Evolutionary conservation across 176 grass and related monocot genomes (phyloP), one percentile per base, ranked within the genome.

Genomic region (Oryza coarctata): DNA sequence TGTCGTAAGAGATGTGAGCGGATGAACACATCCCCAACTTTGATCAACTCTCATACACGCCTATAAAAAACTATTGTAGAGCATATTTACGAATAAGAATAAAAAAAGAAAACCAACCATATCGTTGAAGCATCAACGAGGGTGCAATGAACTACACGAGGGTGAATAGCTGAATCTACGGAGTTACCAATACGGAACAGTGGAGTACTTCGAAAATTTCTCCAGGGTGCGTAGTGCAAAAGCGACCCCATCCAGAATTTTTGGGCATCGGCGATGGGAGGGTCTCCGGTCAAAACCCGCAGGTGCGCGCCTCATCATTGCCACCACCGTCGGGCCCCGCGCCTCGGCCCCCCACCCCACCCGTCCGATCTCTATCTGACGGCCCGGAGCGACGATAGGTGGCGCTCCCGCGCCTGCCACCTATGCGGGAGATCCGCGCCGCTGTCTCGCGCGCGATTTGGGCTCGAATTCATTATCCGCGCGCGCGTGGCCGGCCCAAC

Each of bases 241-340:
- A 57, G n/a, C 44, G 20, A 52, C 1, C 12, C 62, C 47, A 76
- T 13, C 44, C 50, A 34, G 60, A 63, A 71, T 63, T 38, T 84
- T 78, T 79, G 55, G 73, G 74, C 74, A 22, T 22, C 5, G 74
- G 55, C 20, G 30, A 36, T n/a, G n/a, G n/a, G 63, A 39, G 1
- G 31, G 34, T 85, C 52, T 22, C 43, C 82, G 62, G 88, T 93
- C 88, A 93, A 90, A 93, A 77, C 64, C 69, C 58, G 68, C 58
- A 76, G 78, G 75, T 47, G 85, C 66, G 80, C 90, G 68, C 91
- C 82, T 79, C 90, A 93, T 93, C 68, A 86, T 90, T 88, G 76
- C 76, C 81, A 76, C 32, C 29, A 63, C 84, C 43, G 2, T 1
- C 5, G 60, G 29, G 31, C 68, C 45, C 82, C 78, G 61, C 43